Percentiles rank a stretch among this genome's conserved stretches.
phyloP scores from a whole-genome alignment of 1,139 yeast species.

The Debaryomyces subglobosus region DNA sequence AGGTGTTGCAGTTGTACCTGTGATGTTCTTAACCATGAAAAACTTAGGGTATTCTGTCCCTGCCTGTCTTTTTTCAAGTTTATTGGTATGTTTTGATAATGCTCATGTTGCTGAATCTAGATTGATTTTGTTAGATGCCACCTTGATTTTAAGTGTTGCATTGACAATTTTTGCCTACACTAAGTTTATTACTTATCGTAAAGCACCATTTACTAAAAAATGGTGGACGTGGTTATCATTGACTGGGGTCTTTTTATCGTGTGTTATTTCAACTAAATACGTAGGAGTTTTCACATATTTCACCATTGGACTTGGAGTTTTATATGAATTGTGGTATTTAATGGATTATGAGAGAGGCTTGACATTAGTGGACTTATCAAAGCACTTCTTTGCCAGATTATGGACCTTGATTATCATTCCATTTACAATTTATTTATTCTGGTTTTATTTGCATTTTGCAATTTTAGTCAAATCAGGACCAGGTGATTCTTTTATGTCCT shows the following conservation, averaged over 20 bases:
- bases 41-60: constrained; percentile 78
- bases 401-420: constrained; percentile 79
- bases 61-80: constrained; percentile 80
- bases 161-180: constrained; percentile 77
- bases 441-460: constrained; percentile 93
- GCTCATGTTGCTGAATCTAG: constrained; percentile 94
- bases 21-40: constrained; percentile 80
- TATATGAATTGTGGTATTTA: constrained; percentile 83
- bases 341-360: constrained; percentile 75
- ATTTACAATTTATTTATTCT: constrained; percentile 76
- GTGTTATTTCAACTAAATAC: constrained; percentile 92
- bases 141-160: constrained; percentile 81
- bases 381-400: constrained; percentile 79
- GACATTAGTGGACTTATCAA: constrained; percentile 55
- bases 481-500: constrained; percentile 91
- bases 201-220: constrained; percentile 58
- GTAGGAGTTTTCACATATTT: constrained; percentile 92
- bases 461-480: constrained; percentile 87
- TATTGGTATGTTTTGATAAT: constrained; percentile 80
- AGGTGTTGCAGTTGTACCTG: constrained; percentile 82
- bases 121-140: constrained; percentile 87
- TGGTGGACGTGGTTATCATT: constrained; percentile 91
- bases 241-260: constrained; percentile 85
- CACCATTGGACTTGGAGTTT: constrained; percentile 84
- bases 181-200: constrained; percentile 74